These are phyloP conservation scores for Trichoderma guizhouense DNA, from an alignment of 2,329 filamentous ascomycete genomes.

Conservation along the genomic window DNA sequence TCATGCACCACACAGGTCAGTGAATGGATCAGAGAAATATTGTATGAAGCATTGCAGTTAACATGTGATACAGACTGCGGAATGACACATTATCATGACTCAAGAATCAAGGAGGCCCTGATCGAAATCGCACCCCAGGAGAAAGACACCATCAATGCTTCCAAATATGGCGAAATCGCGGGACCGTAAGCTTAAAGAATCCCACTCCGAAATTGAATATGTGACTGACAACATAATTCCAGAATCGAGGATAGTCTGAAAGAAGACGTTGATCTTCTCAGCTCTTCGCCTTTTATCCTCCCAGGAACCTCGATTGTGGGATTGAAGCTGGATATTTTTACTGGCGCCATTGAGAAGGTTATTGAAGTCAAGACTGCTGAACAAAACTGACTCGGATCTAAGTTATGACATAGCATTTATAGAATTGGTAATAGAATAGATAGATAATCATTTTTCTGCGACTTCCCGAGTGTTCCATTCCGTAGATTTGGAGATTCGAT, in stretches of 20 bases:
- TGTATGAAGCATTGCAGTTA: background rate
- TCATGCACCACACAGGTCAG: background rate
- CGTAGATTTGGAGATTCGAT: background rate
- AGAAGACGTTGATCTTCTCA: background rate
- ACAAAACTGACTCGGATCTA: background rate
- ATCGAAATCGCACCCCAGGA: background rate
- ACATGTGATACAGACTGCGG: background rate
- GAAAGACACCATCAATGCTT: background rate
- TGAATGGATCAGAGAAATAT: no score
- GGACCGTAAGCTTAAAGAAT: background rate
- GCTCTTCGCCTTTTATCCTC: background rate
- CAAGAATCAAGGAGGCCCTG: background rate
- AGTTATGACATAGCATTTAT: background rate
- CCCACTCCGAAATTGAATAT: background rate
- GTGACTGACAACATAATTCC: background rate
- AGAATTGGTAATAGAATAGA: background rate
- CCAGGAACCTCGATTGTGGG: background rate
- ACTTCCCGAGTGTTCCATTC: background rate
- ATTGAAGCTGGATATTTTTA: background rate
- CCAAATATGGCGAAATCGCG: background rate
- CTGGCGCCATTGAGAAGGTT: background rate
- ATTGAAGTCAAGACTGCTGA: background rate
- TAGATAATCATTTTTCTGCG: background rate
- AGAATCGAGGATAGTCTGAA: conserved; percentile 1
- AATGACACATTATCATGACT: conserved; percentile 3